Evolutionary conservation across 306 rosid species (phyloP).

Genomic region (Elaeagnus macrophylla): DNA sequence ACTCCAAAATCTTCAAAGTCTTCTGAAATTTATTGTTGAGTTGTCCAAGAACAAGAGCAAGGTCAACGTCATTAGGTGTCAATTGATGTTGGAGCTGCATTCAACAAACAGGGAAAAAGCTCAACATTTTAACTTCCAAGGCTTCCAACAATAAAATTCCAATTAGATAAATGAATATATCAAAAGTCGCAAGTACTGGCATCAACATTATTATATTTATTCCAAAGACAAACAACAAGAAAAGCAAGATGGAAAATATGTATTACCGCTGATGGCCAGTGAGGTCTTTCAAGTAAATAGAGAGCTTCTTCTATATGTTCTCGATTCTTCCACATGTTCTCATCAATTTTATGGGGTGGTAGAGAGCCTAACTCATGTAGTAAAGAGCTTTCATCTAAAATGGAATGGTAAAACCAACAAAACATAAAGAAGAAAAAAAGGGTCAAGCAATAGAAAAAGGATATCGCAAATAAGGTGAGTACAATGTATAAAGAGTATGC

Average conservation of each 20-base stretch:
- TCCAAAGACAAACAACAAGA: not conserved
- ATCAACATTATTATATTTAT: not conserved
- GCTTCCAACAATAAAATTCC: not conserved
- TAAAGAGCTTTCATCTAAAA: constrained; percentile 36
- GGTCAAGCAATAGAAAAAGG: too few species aligned
- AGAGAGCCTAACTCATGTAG: constrained; percentile 40
- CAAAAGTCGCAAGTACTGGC: not conserved
- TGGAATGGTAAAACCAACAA: constrained; percentile 17
- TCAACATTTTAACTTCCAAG: not conserved
- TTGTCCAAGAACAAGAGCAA: constrained; percentile 27
- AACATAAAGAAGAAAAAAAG: not conserved
- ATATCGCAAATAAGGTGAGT: too few species aligned
- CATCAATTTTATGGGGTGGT: constrained; percentile 91
- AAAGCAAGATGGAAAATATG: constrained; percentile 5
- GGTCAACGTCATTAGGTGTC: constrained; percentile 41
- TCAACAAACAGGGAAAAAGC: constrained; percentile 11
- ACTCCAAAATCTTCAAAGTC: constrained; percentile 46
- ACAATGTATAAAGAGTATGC: too few species aligned
- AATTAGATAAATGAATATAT: not conserved
- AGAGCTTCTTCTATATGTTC: constrained; percentile 78
- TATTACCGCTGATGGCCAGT: constrained; percentile 66
- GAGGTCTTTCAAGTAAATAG: constrained; percentile 53
- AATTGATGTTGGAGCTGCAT: constrained; percentile 62
- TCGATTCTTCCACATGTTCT: constrained; percentile 98
- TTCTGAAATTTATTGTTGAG: constrained; percentile 46